Evolutionary conservation across 441 rosid species (phyloP), one percentile per base, ranked within the genome.

Genomic region (Isatis lusitanica): DNA sequence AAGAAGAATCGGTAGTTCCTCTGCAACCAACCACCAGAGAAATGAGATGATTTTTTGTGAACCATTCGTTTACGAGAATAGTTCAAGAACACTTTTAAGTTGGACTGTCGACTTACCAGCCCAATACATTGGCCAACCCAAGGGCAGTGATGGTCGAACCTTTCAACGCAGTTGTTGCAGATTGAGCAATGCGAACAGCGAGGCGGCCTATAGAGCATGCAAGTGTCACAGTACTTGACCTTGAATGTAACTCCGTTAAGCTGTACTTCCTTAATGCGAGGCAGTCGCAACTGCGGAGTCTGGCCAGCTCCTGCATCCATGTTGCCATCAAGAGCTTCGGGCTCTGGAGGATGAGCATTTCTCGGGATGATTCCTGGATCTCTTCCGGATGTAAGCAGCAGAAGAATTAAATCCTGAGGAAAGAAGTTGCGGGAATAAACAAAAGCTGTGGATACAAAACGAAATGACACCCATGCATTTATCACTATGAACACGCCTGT

Each of bases 91-190:
- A 2, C 26, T 28, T 64, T 62, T 21, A 12, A 26, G 65, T 35
- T 43, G 47, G 35, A 70, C 24, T 55, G 21, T 50, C n/a, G 40
- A 71, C 84, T 71, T 81, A 89, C 94, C 85, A 79, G 71, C 16
- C 94, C 94, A 33, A 89, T 85, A 78, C 94, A 89, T 74, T 89
- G 94, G 75, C 94, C 94, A 50, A 89, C 94, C 94, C 94, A 89
- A 50, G 94, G 94, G 68, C 94, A 89, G 79, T 89, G 94, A 74
- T 89, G 94, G 76, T 89, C 94, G 74, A 89, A 89, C 66, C 87
- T 82, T 73, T 85, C 88, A 1, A 89, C 94, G 40, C 94, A 89
- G 78, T 88, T 88, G 66, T 88, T 88, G 82, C 93, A 88, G 71
- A 88, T 88, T 9, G 93, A 88, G 79, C 94, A 89, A 70, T 89